Percentiles rank a stretch among this genome's conserved stretches.
phyloP scores from a whole-genome alignment of 2,329 filamentous ascomycete species.

The Fusarium circinatum region DNA sequence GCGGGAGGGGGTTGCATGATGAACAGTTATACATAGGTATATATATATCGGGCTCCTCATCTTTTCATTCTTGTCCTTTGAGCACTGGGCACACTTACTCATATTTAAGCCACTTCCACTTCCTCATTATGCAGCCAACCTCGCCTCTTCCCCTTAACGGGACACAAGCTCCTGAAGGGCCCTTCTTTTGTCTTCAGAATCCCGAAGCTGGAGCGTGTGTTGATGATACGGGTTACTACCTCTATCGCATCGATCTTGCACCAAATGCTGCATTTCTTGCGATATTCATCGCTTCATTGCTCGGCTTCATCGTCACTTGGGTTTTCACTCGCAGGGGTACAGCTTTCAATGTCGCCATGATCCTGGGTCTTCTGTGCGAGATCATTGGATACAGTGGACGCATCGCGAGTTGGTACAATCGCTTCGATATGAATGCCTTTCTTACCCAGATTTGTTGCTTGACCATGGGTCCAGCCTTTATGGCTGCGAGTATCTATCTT shows the following conservation, averaged over 20 bases:
- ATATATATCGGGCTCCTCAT: neutral
- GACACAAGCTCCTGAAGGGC: constrained; percentile 33
- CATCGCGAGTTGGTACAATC: constrained; percentile 64
- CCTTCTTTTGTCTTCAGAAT: constrained; percentile 44
- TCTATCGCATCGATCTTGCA: constrained; percentile 61
- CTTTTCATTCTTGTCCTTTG: neutral
- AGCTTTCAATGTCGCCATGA: constrained; percentile 64
- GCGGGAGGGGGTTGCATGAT: constrained; percentile 1
- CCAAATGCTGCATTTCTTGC: constrained; percentile 63
- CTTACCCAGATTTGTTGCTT: constrained; percentile 69
- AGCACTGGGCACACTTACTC: neutral
- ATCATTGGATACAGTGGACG: constrained; percentile 69
- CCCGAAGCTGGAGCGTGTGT: constrained; percentile 45
- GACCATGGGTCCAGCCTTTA: constrained; percentile 72
- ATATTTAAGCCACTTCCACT: neutral
- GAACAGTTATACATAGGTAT: neutral
- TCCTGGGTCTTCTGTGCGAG: constrained; percentile 64
- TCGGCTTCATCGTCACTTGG: constrained; percentile 55
- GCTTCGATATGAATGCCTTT: constrained; percentile 60
- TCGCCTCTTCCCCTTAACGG: constrained; percentile 33
- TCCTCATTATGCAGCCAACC: constrained; percentile 9
- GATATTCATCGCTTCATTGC: constrained; percentile 58
- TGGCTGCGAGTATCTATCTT: constrained; percentile 72
- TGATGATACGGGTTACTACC: constrained; percentile 55
- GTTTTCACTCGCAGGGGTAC: constrained; percentile 58